Evolutionary conservation across 148 eudicot genomes (phyloP), one percentile per base, ranked within the genome.

Genomic region (Fallopia convolvulus): DNA sequence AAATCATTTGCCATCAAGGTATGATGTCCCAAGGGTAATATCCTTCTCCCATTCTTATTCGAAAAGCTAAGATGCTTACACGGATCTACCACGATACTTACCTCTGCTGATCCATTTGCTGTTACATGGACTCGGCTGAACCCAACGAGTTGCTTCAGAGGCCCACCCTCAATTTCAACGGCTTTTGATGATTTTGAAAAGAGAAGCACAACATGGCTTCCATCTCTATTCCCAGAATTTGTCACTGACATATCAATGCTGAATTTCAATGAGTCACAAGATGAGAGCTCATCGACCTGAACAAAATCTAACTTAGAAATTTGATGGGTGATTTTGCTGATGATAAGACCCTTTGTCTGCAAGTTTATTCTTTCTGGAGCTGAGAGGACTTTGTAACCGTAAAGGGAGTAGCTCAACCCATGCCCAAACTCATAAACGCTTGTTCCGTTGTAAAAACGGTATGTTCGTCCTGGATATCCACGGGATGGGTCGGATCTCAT

Each of bases 381-480:
- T 42, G 92, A 84, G 71, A 89, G n/a, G 72, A 93, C 71, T 76
- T 86, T 86, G 86, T 91, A 89, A 8, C 83, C 82, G 90, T 83
- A 91, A 18, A 32, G 80, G 13, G 97, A 82, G 72, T 93, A 96
- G 88, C 98, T 93, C 72, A 91, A 81, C 75, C 99, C 98, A 52
- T 96, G 81, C 65, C 99, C 99, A 79, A 96, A 96, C 30, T 77
- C 82, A 73, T 88, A 96, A 7, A 93, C 80, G 14, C 76, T 76
- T 40, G 86, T 81, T 47, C 94, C 98, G 0, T 91, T 91, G 78
- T 96, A 96, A 74, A 96, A 96, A 55, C 99, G 87, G 68, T 96
- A 85, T 75, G 98, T 93, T 83, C 99, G 89, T 79, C 99, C 99
- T 0, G 98, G 98, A 84, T 96, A 96, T 48, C 77, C 82, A 47